Conservation (phyloP, 129 eudicot genomes). For the Lactuca sativa region DNA sequence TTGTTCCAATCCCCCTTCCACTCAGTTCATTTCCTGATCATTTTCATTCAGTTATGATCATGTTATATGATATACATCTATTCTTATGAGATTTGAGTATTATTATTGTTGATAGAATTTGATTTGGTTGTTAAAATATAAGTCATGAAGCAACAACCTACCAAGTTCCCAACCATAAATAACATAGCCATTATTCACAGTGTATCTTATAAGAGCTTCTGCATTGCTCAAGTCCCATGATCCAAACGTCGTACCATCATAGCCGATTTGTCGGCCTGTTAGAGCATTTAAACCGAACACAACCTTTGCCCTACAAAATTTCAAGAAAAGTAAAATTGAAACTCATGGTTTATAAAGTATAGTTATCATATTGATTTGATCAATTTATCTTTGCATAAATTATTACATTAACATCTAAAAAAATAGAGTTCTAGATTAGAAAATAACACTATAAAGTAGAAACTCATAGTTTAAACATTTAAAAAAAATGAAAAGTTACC, state of each 20-base stretch:
- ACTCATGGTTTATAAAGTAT: not conserved
- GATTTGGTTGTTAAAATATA: not conserved
- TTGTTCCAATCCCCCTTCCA: slow-evolving; percentile 52
- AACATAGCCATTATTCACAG: slow-evolving; percentile 50
- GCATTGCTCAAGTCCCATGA: slow-evolving; percentile 58
- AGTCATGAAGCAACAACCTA: slow-evolving; percentile 11
- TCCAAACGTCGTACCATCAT: slow-evolving; percentile 32
- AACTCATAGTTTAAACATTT: not conserved
- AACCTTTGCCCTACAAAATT: slow-evolving; percentile 38
- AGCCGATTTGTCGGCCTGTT: slow-evolving; percentile 37
- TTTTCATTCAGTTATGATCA: not conserved
- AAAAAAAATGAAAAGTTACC: slow-evolving; percentile 33
- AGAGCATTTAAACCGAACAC: slow-evolving; percentile 72
- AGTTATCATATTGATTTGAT: not conserved
- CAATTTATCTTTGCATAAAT: not conserved
- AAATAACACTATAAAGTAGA: not conserved
- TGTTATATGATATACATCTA: not conserved
- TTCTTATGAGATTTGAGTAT: no score
- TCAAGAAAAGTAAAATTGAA: not conserved
- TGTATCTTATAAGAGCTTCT: slow-evolving; percentile 48
- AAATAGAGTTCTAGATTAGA: not conserved
- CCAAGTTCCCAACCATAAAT: slow-evolving; percentile 75
- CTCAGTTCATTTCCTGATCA: slow-evolving; percentile 64
- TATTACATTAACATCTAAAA: not conserved
- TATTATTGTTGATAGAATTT: not conserved